A percentile compares a stretch with the other conserved stretches of the same genome.
phyloP scores from a whole-genome alignment of 257 asterid genomes.

The Ajuga chamaepitys region DNA sequence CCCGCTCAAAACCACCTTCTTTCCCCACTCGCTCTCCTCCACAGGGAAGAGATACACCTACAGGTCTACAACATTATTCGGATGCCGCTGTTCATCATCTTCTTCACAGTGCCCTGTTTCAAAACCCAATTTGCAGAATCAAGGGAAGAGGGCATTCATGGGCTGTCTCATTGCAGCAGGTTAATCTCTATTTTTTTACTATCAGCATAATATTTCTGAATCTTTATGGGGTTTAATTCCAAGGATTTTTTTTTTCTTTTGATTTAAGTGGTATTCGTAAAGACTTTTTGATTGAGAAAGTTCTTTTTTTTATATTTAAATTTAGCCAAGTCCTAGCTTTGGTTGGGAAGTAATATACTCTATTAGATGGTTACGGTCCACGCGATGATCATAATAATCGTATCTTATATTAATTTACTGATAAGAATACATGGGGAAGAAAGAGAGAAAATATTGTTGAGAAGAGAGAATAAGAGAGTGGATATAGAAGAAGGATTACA shows the following conservation, averaged over 20 bases:
- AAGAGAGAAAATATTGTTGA: too few relatives aligned
- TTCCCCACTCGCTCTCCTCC: slow-evolving; percentile 24
- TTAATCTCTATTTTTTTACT: background rate
- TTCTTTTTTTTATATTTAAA: background rate
- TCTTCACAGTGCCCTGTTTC: slow-evolving; percentile 25
- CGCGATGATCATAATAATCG: too few relatives aligned
- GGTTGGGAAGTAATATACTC: too few relatives aligned
- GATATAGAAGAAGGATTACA: too few relatives aligned
- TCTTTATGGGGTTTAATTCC: background rate
- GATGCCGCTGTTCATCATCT: slow-evolving; percentile 49
- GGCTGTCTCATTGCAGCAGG: slow-evolving; percentile 71
- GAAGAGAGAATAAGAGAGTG: too few relatives aligned
- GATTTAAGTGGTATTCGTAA: background rate
- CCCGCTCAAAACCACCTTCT: slow-evolving; percentile 47
- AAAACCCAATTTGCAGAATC: slow-evolving; percentile 13
- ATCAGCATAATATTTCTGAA: background rate
- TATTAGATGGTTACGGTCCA: too few relatives aligned
- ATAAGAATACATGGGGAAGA: too few relatives aligned
- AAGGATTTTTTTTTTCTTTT: background rate
- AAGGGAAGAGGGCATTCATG: slow-evolving; percentile 68
- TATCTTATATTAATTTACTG: too few relatives aligned
- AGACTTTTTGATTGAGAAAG: background rate
- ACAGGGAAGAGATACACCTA: slow-evolving; percentile 40
- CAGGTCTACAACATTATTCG: slow-evolving; percentile 19
- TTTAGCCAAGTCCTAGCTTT: background rate